These are phyloP conservation scores for Lactarius hatsudake DNA, from an alignment of 768 basidiomycete genomes.

Conservation along the genomic window DNA sequence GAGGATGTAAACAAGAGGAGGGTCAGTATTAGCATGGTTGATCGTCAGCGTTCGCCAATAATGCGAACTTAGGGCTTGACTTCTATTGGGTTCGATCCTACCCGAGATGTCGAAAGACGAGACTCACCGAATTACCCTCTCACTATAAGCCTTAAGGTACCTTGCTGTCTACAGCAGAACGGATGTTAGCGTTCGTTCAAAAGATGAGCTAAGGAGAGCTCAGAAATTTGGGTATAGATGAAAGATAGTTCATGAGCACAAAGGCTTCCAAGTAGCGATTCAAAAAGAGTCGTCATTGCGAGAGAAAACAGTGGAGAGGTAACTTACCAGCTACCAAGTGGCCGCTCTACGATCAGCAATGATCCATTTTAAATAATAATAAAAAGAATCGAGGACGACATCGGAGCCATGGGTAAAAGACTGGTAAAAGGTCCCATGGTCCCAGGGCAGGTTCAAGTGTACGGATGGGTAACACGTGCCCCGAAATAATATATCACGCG, in stretches of 20 bases:
- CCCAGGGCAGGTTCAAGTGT: too few species aligned
- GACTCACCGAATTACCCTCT: constrained; percentile 38
- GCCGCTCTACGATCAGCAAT: not conserved
- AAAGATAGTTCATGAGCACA: constrained; percentile 61
- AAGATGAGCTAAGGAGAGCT: constrained; percentile 4
- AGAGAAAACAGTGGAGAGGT: not conserved
- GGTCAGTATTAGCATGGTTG: constrained; percentile 88
- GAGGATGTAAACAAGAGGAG: constrained; percentile 31
- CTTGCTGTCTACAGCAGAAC: not conserved
- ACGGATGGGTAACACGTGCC: too few species aligned
- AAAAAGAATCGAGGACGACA: not conserved
- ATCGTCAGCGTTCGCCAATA: constrained; percentile 69
- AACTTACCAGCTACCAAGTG: not conserved
- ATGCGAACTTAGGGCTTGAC: constrained; percentile 79
- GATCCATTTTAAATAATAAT: too few species aligned
- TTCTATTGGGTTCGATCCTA: constrained; percentile 78
- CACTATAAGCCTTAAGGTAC: too few species aligned
- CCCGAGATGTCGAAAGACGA: constrained; percentile 18
- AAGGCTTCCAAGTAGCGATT: constrained; percentile 50
- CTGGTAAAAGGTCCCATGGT: too few species aligned
- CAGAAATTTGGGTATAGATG: constrained; percentile 50
- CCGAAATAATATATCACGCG: too few species aligned
- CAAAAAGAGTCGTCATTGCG: not conserved
- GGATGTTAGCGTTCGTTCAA: not conserved
- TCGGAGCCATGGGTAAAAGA: not conserved